A percentile compares a stretch with the other conserved stretches of the same genome.
Evolutionary conservation across 2,329 filamentous ascomycete species (phyloP).

Genomic region (Claviceps sp.): DNA sequence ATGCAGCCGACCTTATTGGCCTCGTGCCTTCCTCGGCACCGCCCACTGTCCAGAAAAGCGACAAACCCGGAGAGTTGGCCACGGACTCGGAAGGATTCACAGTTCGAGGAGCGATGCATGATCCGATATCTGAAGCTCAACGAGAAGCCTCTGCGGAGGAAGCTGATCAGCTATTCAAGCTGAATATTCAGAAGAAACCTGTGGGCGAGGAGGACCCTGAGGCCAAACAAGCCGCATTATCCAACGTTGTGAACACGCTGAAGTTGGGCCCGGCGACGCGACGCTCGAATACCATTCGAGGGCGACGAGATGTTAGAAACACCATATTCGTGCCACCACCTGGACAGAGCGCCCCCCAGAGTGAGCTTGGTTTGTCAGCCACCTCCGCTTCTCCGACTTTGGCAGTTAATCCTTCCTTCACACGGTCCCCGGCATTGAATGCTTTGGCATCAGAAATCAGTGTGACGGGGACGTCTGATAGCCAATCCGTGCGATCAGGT

Average conservation of each 20-base stretch:
- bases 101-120: slow-evolving; percentile 49
- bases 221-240: slow-evolving; percentile 58
- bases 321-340: slow-evolving; percentile 63
- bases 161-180: slow-evolving; percentile 56
- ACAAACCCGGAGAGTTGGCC: slow-evolving; percentile 23
- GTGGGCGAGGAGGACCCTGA: slow-evolving; percentile 67
- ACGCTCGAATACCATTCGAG: slow-evolving; percentile 65
- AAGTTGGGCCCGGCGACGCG: slow-evolving; percentile 53
- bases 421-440: slow-evolving; percentile 34
- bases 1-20: slow-evolving; percentile 33
- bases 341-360: neutral
- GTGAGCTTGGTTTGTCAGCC: neutral
- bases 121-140: slow-evolving; percentile 60
- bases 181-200: slow-evolving; percentile 67
- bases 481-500: slow-evolving; percentile 80
- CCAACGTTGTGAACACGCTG: slow-evolving; percentile 62
- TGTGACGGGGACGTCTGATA: slow-evolving; percentile 55
- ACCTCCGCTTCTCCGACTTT: slow-evolving; percentile 8
- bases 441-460: slow-evolving; percentile 50
- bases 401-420: slow-evolving; percentile 7
- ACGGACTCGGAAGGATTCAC: slow-evolving; percentile 65
- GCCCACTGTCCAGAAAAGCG: slow-evolving; percentile 31
- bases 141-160: slow-evolving; percentile 46
- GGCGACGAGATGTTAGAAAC: slow-evolving; percentile 81
- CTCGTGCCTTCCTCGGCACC: slow-evolving; percentile 38